Evolutionary conservation across 2,329 filamentous ascomycete genomes (phyloP), one percentile per base, ranked within the genome.

Genomic region (Sporothrix curviconia): DNA sequence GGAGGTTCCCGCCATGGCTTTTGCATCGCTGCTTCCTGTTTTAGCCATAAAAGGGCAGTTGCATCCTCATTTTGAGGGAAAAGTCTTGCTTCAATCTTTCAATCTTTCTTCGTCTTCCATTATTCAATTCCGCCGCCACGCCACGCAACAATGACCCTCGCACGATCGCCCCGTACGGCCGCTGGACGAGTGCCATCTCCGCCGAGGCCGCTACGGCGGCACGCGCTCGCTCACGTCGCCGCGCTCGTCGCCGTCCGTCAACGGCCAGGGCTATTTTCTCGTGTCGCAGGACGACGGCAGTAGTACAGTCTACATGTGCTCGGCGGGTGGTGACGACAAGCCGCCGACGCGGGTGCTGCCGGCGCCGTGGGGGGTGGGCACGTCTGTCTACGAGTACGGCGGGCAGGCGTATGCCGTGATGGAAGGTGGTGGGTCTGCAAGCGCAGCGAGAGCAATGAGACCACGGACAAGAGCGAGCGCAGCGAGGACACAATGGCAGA

Each of bases 361-460:
- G 0, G 63, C 63, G 3, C 65, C 72, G 0, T 75, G 75, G 61
- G 76, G 71, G 59, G 76, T 72, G 4, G 66, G 69, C 44, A 78
- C 75, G 25, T 70, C 65, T 1, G 74, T 81, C 15, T 79, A 82
- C 59, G 78, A 79, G 60, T 81, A 82, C 53, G 79, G 79, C 1
- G 79, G 78, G 11, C 72, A 72, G 3, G 67, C 76, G 0, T 75
- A 75, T 50, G 71, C 70, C 2, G 64, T 77, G 6, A 61, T 74
- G 1, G n/a, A n/a, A n/a, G n/a, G n/a, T n/a, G n/a, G n/a, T n/a
- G n/a, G n/a, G n/a, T n/a, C n/a, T n/a, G 60, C 77, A 77, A 14
- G 77, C 75, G 56, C 8, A 6, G 32, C 19, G 17, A 12, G 6
- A 12, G 14, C 8, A n/a, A 28, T 17, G 30, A 49, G 44, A 25